A percentile compares a stretch with the other conserved stretches of the same genome.
phyloP scores from a whole-genome alignment of 257 asterid genomes.

The Solanum stenotomum region DNA sequence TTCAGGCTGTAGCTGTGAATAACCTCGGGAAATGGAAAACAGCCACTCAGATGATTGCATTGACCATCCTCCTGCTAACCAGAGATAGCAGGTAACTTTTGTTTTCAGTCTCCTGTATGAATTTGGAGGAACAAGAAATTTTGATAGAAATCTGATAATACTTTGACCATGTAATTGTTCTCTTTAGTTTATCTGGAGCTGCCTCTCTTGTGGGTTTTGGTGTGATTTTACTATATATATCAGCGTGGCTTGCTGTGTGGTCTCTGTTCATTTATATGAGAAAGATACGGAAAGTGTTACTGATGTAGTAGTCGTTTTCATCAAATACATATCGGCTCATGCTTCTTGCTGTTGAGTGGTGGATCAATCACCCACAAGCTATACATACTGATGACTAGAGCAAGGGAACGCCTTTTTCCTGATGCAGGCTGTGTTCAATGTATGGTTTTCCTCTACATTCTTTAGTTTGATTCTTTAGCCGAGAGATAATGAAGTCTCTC shows the following conservation, averaged over 20 bases:
- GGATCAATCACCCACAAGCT: not conserved
- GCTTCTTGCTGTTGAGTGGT: not conserved
- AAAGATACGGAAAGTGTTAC: constrained; percentile 61
- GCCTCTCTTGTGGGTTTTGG: constrained; percentile 51
- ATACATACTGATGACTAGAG: not conserved
- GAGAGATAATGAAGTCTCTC: not conserved
- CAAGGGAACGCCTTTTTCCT: not conserved
- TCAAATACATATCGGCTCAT: constrained; percentile 6
- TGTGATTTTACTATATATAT: constrained; percentile 54
- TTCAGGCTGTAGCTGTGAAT: constrained; percentile 95
- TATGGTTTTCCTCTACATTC: not conserved
- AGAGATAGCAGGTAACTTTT: constrained; percentile 71
- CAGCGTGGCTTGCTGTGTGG: constrained; percentile 86
- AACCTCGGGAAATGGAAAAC: constrained; percentile 97
- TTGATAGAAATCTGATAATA: not conserved
- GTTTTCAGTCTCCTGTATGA: not conserved
- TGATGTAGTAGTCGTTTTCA: constrained; percentile 24
- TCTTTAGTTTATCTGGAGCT: constrained; percentile 45
- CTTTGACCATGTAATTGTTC: not conserved
- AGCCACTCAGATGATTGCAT: constrained; percentile 86
- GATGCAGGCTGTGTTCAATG: not conserved
- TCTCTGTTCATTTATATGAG: constrained; percentile 61
- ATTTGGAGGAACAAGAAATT: not conserved
- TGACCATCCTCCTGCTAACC: constrained; percentile 76
- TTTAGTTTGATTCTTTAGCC: not conserved